Base-by-base conservation (phyloP, 139 green algal genomes). In the Bryopsis sp. region DNA sequence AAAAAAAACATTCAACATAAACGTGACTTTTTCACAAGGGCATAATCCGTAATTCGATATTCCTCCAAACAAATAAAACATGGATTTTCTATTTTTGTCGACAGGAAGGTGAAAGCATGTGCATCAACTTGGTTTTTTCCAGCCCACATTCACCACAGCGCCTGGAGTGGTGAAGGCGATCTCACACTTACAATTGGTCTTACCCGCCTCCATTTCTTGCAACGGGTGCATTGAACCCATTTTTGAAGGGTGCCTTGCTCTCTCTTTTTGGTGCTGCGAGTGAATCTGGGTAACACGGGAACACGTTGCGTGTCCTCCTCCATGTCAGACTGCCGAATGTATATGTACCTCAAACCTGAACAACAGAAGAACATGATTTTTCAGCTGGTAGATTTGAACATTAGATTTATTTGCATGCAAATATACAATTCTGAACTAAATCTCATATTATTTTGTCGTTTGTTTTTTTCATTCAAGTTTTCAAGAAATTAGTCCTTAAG, bases 171-270 rank as follows among this genome's bases (percentile, higher is more conserved):
- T 6, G 7, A 28, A 31, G 5, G 43, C 33, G 5, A 26, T 6
- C 37, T 2, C 71, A n/a, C n/a, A n/a, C n/a, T n/a, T n/a, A n/a
- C n/a, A n/a, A n/a, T n/a, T n/a, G n/a, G n/a, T n/a, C n/a, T 7
- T 47, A 90, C 87, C 81, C 89, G 88, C 33, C 89, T 80, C 89
- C 89, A 95, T 70, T 90, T 89, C 50, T 79, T 76, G 69, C 89
- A 95, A 24, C 64, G 72, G 54, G 58, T 75, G 75, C 89, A 95
- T 60, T 95, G 89, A 6, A 95, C 85, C 89, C 89, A 95, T 73
- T 95, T 95, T 54, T 94, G 83, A 64, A 85, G 73, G 15, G 59
- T 67, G 6, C 6, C 31, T 47, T 67, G 28, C 29, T 67, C 59
- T 24, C 31, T 39, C 39, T 67, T 26, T 24, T 43, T 39, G 22